Conservation (phyloP, 768 basidiomycete genomes). For the Lactifluus volemus region DNA sequence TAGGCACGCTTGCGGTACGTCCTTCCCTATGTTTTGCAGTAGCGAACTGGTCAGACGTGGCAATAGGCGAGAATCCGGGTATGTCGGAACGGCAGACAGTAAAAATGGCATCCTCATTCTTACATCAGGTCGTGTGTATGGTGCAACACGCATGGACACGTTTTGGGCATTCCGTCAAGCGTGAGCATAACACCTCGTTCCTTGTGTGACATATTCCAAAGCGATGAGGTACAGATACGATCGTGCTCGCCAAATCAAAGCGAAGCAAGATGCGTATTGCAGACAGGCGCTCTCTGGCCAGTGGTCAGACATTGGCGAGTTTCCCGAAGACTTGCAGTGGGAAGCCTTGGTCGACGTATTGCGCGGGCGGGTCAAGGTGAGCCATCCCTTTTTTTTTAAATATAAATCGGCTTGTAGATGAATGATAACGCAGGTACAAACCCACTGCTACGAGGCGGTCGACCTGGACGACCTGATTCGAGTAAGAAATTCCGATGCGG, state of each 20-base stretch:
- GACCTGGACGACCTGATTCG: constrained; percentile 28
- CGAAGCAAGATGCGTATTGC: constrained; percentile 63
- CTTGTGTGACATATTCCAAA: constrained; percentile 42
- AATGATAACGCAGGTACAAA: constrained; percentile 30
- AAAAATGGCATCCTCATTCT: background rate
- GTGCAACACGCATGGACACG: constrained; percentile 58
- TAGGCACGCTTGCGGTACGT: constrained; percentile 52
- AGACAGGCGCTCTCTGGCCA: constrained; percentile 36
- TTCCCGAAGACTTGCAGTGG: constrained; percentile 65
- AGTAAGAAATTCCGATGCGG: background rate
- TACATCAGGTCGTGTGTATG: constrained; percentile 20
- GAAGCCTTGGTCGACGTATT: constrained; percentile 63
- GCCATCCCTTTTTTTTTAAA: background rate
- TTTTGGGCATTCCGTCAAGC: constrained; percentile 63
- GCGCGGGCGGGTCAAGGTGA: constrained; percentile 65
- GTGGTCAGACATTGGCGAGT: constrained; percentile 40
- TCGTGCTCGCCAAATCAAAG: constrained; percentile 53
- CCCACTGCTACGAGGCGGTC: constrained; percentile 35
- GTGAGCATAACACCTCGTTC: constrained; percentile 26
- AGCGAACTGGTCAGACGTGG: background rate
- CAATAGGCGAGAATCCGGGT: constrained; percentile 51
- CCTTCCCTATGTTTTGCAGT: background rate
- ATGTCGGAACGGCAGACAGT: background rate
- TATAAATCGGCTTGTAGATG: background rate
- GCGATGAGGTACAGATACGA: constrained; percentile 37